Conservation (phyloP, 2,329 filamentous ascomycete species). For the Coniella lustricola region DNA sequence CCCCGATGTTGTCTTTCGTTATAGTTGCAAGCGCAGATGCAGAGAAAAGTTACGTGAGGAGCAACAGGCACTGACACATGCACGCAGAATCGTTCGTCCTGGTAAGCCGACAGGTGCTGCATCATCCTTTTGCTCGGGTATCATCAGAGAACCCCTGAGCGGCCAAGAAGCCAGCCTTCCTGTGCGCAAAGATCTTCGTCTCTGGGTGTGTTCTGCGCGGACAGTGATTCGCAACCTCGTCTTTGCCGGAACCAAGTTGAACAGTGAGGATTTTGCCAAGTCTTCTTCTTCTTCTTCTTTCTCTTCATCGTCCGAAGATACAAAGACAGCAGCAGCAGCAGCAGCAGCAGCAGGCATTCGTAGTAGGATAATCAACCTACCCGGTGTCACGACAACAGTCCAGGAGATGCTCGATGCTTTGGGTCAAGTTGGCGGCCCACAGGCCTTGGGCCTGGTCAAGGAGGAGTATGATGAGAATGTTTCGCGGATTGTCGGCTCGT, state of each 20-base stretch:
- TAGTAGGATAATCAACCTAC: conserved; percentile 40
- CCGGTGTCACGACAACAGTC: conserved; percentile 43
- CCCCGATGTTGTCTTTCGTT: too few relatives aligned
- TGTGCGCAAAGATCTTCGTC: conserved; percentile 33
- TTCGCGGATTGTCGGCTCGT: conserved; percentile 44
- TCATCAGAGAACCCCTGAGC: conserved; percentile 52
- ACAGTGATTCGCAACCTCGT: conserved; percentile 39
- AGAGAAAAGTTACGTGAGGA: too few relatives aligned
- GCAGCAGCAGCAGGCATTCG: too few relatives aligned
- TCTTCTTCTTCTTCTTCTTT: too few relatives aligned
- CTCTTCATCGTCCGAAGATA: too few relatives aligned
- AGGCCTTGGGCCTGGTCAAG: conserved; percentile 35
- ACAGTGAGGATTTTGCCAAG: conserved; percentile 28
- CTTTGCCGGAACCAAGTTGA: conserved; percentile 30
- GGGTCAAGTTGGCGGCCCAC: conserved; percentile 38
- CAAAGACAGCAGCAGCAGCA: too few relatives aligned
- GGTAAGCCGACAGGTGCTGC: conserved; percentile 54
- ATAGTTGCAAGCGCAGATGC: too few relatives aligned
- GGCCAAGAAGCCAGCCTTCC: conserved; percentile 36
- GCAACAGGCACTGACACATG: too few relatives aligned
- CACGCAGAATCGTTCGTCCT: conserved; percentile 51
- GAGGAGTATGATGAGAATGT: conserved; percentile 39
- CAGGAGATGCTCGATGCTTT: conserved; percentile 46
- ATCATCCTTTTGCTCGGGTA: conserved; percentile 52
- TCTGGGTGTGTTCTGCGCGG: conserved; percentile 41